Evolutionary conservation across 1,139 yeast species (phyloP).

Genomic region (Meyerozyma sp.): DNA sequence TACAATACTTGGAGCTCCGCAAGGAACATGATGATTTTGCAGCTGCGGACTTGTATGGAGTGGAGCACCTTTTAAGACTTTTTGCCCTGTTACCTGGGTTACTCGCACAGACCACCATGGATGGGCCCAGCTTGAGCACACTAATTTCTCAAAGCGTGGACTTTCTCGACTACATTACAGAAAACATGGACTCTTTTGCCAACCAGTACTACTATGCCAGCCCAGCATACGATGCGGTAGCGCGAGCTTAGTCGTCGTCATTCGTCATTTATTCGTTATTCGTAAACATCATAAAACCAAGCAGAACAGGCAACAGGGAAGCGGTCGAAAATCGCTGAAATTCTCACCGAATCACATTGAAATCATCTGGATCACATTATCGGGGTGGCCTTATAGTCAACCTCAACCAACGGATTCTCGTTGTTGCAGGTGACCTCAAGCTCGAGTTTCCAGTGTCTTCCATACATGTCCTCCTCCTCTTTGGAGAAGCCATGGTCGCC

Average conservation of each 20-base stretch:
- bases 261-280: neutral
- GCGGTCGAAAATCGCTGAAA: too few species aligned
- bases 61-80: constrained; percentile 70
- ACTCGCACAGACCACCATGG: constrained; percentile 76
- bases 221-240: constrained; percentile 54
- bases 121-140: constrained; percentile 60
- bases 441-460: constrained; percentile 55
- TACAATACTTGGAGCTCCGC: constrained; percentile 62
- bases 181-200: constrained; percentile 41
- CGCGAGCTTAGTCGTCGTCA: constrained; percentile 11
- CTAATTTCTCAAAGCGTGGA: constrained; percentile 38
- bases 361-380: constrained; percentile 1
- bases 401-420: constrained; percentile 56
- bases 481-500: constrained; percentile 50
- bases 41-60: constrained; percentile 57
- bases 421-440: constrained; percentile 55
- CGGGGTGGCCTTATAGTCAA: constrained; percentile 49
- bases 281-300: constrained; percentile 1
- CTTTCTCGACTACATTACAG: constrained; percentile 49
- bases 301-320: neutral
- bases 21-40: constrained; percentile 21
- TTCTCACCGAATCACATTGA: too few species aligned
- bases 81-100: constrained; percentile 77
- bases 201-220: constrained; percentile 51
- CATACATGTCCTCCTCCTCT: constrained; percentile 37